These are phyloP conservation scores for Trypethelium eluteriae DNA, from an alignment of 495 filamentous ascomycete species.

Conservation along the genomic window DNA sequence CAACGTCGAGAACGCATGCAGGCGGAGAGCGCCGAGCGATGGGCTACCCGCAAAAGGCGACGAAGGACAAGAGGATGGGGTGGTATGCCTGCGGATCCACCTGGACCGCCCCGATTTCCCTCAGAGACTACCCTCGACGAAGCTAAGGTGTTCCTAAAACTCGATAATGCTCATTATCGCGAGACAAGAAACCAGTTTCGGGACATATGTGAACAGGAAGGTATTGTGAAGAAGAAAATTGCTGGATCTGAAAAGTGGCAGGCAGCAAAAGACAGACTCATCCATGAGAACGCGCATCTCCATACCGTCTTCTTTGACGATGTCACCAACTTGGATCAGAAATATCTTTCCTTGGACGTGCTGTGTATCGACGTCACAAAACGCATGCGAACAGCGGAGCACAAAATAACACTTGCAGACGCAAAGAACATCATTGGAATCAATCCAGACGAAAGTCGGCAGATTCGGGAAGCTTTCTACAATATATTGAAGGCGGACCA, in stretches of 20 bases:
- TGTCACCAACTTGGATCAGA: slow-evolving; percentile 37
- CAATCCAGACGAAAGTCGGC: slow-evolving; percentile 62
- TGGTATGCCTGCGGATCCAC: slow-evolving; percentile 65
- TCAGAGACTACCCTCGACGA: slow-evolving; percentile 78
- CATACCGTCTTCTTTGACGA: slow-evolving; percentile 53
- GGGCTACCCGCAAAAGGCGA: slow-evolving; percentile 60
- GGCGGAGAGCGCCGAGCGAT: slow-evolving; percentile 55
- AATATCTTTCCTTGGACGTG: slow-evolving; percentile 61
- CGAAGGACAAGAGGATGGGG: slow-evolving; percentile 64
- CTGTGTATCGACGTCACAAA: slow-evolving; percentile 80
- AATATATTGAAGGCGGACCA: slow-evolving; percentile 57
- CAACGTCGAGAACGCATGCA: slow-evolving; percentile 40
- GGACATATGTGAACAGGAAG: slow-evolving; percentile 55
- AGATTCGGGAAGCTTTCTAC: slow-evolving; percentile 59
- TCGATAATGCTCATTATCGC: slow-evolving; percentile 57
- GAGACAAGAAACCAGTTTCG: slow-evolving; percentile 60
- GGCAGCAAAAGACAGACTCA: slow-evolving; percentile 58
- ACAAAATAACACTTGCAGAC: slow-evolving; percentile 60
- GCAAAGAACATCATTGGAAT: slow-evolving; percentile 65
- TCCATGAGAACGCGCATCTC: slow-evolving; percentile 58
- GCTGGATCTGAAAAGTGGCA: slow-evolving; percentile 68
- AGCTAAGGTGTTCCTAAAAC: slow-evolving; percentile 58
- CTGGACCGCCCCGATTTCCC: slow-evolving; percentile 66
- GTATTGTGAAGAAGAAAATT: slow-evolving; percentile 65
- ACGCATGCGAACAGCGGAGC: slow-evolving; percentile 56